Conservation (phyloP, 306 rosid genomes). For the Elaeagnus macrophylla region DNA sequence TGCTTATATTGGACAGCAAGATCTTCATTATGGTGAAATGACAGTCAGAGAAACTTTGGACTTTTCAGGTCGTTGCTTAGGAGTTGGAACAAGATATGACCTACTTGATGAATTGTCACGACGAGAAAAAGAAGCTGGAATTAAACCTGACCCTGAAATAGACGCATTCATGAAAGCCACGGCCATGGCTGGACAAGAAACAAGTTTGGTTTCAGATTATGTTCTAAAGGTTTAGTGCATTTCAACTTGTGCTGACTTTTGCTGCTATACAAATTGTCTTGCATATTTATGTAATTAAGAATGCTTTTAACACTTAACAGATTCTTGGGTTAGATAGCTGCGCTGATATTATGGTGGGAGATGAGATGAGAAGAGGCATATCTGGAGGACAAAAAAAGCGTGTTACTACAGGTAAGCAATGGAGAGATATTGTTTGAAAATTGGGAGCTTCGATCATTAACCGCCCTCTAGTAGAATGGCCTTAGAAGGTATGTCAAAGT, state of each 20-base stretch:
- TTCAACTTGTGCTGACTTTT: not conserved
- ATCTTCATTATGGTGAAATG: slow-evolving; percentile 79
- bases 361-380: slow-evolving; percentile 68
- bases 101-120: slow-evolving; percentile 59
- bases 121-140: slow-evolving; percentile 68
- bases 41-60: slow-evolving; percentile 86
- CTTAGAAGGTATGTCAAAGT: not conserved
- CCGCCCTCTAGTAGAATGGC: not conserved
- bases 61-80: slow-evolving; percentile 75
- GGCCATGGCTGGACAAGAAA: slow-evolving; percentile 44
- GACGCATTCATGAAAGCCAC: slow-evolving; percentile 85
- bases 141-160: slow-evolving; percentile 68
- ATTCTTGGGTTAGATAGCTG: slow-evolving; percentile 76
- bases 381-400: slow-evolving; percentile 93
- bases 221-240: slow-evolving; percentile 47
- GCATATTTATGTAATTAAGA: not conserved
- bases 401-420: slow-evolving; percentile 45
- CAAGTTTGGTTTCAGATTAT: slow-evolving; percentile 57
- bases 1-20: slow-evolving; percentile 77
- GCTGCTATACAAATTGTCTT: not conserved
- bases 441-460: not conserved
- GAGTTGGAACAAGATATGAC: slow-evolving; percentile 73
- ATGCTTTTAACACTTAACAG: slow-evolving; percentile 22
- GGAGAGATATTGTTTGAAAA: too few relatives aligned
- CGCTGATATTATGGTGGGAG: slow-evolving; percentile 72